phyloP scores from a whole-genome alignment of 768 basidiomycete species.

The Suillus ampliporus region DNA sequence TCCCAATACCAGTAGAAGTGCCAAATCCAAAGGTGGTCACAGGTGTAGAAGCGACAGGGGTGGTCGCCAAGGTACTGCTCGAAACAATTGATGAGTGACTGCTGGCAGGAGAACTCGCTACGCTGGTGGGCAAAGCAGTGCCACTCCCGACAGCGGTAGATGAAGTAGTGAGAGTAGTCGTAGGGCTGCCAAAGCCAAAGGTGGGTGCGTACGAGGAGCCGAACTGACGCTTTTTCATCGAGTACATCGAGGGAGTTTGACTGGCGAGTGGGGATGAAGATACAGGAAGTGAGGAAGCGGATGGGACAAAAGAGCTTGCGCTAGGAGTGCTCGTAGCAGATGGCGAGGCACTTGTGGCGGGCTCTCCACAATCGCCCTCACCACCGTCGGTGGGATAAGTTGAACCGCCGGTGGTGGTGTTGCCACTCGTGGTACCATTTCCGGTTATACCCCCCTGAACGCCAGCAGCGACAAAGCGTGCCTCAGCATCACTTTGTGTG shows the following conservation, averaged over 20 bases:
- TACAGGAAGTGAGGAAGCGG: neutral
- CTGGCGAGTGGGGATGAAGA: conserved; percentile 8
- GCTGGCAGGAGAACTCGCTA: neutral
- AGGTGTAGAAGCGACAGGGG: neutral
- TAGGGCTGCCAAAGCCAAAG: conserved; percentile 17
- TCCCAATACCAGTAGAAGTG: neutral
- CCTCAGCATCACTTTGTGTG: conserved; percentile 48
- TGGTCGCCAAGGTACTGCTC: neutral
- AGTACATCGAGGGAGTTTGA: neutral
- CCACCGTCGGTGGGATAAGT: neutral
- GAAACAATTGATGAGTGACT: neutral
- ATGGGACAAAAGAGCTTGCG: neutral
- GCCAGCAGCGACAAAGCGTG: conserved; percentile 47
- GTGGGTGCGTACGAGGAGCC: conserved; percentile 11
- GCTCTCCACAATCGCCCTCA: conserved; percentile 7
- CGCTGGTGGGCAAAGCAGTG: neutral
- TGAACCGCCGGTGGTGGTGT: conserved; percentile 4
- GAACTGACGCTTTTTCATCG: conserved; percentile 13
- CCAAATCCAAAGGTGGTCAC: neutral
- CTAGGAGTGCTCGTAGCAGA: neutral
- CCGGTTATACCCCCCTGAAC: conserved; percentile 51
- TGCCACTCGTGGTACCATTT: conserved; percentile 17
- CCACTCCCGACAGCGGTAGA: neutral
- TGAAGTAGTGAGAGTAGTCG: conserved; percentile 7
- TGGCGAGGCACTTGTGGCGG: neutral